Base-by-base conservation (phyloP, 306 rosid genomes). In the Chamaecrista fasciculata region DNA sequence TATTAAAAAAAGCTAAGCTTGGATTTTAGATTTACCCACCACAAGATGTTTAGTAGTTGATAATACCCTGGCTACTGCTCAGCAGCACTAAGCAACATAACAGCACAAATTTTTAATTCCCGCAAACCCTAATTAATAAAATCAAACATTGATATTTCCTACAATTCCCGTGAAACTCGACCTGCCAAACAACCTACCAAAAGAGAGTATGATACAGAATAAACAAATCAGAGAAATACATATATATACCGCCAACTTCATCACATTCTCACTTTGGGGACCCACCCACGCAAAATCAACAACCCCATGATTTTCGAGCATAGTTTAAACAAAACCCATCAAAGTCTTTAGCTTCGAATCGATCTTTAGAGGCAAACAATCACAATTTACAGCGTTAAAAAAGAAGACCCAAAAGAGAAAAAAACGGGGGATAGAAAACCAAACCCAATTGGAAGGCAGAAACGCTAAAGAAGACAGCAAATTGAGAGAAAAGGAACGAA, bases 241-340 rank as follows among this genome's bases (percentile, higher is more conserved):
- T 4, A 33, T 33, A 33, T 33, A 6, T 14, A 12, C 3, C 31
- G 15, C 3, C 67, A 49, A 12, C 50, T 59, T 51, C 8, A 31
- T 14, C 11, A 69, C 47, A 69, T 55, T 20, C 28, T 28, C 5
- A 57, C 42, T 12, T 64, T 52, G 56, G 48, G 79, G 62, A 44
- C 55, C 39, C 39, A 40, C 71, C 43, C 8, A 68, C 50, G 67
- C 28, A 56, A 72, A 19, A 47, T 50, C 2, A 37, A 76, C 4
- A 66, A 59, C 59, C 69, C 40, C 6, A 21, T 8, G 25, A 33
- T 11, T 34, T 71, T 16, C 12, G 24, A 11, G 36, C 33, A 21
- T 14, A 34, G 68, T 47, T 47, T 50, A 67, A 28, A 59, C 51
- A 19, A 62, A 72, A 72, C 31, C 26, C 19, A 51, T 11, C 28